Conservation (phyloP, 2,329 filamentous ascomycete genomes). For the Apiospora hydei region DNA sequence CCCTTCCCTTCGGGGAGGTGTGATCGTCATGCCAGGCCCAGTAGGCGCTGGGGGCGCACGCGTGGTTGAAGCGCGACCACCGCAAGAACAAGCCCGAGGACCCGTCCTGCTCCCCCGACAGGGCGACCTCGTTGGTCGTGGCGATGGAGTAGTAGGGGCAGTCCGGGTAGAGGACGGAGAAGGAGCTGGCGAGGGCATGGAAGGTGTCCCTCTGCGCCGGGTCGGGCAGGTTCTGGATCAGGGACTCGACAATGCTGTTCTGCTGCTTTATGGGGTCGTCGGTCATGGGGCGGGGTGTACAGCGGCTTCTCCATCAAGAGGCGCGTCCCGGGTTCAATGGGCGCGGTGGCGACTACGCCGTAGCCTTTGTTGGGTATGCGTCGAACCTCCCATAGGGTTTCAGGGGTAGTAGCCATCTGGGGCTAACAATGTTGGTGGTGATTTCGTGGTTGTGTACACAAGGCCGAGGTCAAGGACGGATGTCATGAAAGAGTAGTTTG, state of each 20-base stretch:
- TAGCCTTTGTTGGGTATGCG: conserved; percentile 21
- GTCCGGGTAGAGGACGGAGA: conserved; percentile 10
- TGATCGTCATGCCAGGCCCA: conserved; percentile 21
- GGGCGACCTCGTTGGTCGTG: conserved; percentile 24
- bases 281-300: conserved; percentile 16
- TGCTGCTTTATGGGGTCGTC: conserved; percentile 10
- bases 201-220: conserved; percentile 17
- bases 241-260: conserved; percentile 1
- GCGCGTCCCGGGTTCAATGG: conserved; percentile 4
- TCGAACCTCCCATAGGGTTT: conserved; percentile 9
- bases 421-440: background rate
- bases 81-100: conserved; percentile 11
- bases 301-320: conserved; percentile 17
- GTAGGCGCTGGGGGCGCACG: conserved; percentile 18
- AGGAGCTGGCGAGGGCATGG: conserved; percentile 17
- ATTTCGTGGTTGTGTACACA: background rate
- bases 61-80: conserved; percentile 23
- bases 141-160: conserved; percentile 21
- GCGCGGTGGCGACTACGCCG: conserved; percentile 13
- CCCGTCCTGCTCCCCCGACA: conserved; percentile 15
- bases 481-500: background rate
- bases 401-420: background rate
- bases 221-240: background rate
- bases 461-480: no score
- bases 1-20: background rate